These are phyloP conservation scores for Fagopyrum esculentum DNA, from an alignment of 148 eudicot genomes.

Conservation along the genomic window DNA sequence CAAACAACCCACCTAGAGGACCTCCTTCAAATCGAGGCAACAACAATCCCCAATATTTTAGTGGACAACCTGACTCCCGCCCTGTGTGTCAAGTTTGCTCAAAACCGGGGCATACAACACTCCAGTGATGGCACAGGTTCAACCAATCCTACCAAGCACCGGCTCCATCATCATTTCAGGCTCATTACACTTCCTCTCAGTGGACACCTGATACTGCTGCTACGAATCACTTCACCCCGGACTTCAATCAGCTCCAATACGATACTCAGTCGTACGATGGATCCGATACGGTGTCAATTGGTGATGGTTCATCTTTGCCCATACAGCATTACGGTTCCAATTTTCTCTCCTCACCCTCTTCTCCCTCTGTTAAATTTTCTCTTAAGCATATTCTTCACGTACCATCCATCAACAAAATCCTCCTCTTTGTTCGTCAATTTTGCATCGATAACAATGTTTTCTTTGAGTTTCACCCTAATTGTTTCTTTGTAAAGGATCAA, in stretches of 20 bases:
- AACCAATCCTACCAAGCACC: too few species aligned
- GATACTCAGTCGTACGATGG: neutral
- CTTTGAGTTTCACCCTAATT: neutral
- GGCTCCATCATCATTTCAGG: too few species aligned
- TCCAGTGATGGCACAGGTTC: too few species aligned
- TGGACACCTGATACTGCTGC: neutral
- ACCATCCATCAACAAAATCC: neutral
- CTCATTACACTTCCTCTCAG: too few species aligned
- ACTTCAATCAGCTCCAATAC: neutral
- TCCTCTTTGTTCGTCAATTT: neutral
- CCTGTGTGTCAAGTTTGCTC: neutral
- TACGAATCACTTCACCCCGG: neutral
- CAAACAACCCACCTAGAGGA: too few species aligned
- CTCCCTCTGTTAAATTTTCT: too few species aligned
- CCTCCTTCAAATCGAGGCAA: too few species aligned
- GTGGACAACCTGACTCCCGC: neutral
- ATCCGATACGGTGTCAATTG: neutral
- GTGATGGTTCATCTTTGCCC: too few species aligned
- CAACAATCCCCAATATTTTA: neutral
- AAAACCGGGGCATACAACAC: neutral
- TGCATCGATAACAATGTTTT: neutral
- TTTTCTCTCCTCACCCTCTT: neutral
- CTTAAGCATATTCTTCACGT: too few species aligned
- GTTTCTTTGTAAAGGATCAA: neutral
- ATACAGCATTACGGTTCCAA: neutral